Evolutionary conservation across 345 rosid species (phyloP), one percentile per base, ranked within the genome.

Genomic region (Crucihimalaya himalaica): DNA sequence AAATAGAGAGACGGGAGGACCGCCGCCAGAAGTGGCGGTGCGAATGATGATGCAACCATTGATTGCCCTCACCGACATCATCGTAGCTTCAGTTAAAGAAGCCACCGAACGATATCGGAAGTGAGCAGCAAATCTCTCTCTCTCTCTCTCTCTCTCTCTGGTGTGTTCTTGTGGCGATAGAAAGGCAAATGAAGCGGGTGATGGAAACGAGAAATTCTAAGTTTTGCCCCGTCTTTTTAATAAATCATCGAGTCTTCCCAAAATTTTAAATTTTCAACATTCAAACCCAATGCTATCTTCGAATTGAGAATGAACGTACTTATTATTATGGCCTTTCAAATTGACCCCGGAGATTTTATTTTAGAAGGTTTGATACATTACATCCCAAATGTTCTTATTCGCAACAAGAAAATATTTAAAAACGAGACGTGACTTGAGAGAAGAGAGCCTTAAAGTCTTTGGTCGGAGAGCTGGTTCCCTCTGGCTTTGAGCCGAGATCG

Each of bases 401-500:
- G 37, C 63, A 48, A 31, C 71, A 54, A 16, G 54, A 23, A 23
- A 14, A 0, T 4, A 51, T 50, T 20, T 84, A 91, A 75, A 91
- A 89, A 31, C 85, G 80, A 35, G 89, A 21, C 2, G 80, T 85
- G 63, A 81, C 72, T 70, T 82, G 82, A 20, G 97, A 79, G 68
- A 89, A 89, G 50, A 91, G 86, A 71, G 87, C 81, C 85, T 86
- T 89, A 19, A 87, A 89, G 81, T 91, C 93, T 74, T 75, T 87
- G 13, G 97, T 85, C 0, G 96, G 90, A 48, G 84, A 54, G 39
- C 96, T 85, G 1, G 78, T 65, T 78, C 91, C 87, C 70, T 89
- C 97, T 4, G 90, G 87, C 74, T 89, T 86, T 8, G 97, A 91
- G 58, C 87, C 96, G 40, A 91, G 77, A 81, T 91, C 97, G 16